Evolutionary conservation across 306 rosid species (phyloP).

Genomic region (Carpinus viminea): DNA sequence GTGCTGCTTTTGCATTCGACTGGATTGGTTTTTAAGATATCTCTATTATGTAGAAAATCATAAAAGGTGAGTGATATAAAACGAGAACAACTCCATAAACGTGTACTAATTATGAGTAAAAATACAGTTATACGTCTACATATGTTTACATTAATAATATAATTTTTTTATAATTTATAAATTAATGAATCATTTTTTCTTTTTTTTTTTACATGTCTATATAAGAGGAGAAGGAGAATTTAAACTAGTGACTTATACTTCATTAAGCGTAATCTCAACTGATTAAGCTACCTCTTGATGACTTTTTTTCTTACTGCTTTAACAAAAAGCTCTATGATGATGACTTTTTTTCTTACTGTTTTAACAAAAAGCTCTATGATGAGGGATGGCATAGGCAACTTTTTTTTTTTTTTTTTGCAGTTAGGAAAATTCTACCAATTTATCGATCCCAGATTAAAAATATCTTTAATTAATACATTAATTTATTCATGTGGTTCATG

Average conservation of each 20-base stretch:
- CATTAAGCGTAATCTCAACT: no score
- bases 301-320: no score
- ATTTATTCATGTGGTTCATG: neutral
- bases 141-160: slow-evolving; percentile 14
- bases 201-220: no score
- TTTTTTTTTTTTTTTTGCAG: neutral
- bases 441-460: neutral
- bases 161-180: no score
- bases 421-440: neutral
- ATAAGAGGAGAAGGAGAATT: no score
- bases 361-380: neutral
- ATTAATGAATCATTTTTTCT: no score
- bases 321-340: neutral
- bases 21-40: slow-evolving; percentile 88
- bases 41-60: slow-evolving; percentile 38
- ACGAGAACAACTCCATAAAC: slow-evolving; percentile 30
- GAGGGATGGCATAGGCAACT: no score
- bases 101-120: slow-evolving; percentile 23
- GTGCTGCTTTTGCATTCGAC: slow-evolving; percentile 64
- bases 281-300: no score
- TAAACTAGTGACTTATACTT: no score
- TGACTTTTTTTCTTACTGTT: no score
- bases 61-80: slow-evolving; percentile 12
- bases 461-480: neutral
- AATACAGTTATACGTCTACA: slow-evolving; percentile 21